Evolutionary conservation across 2,329 filamentous ascomycete species (phyloP).

Genomic region (Cercospora sp.): DNA sequence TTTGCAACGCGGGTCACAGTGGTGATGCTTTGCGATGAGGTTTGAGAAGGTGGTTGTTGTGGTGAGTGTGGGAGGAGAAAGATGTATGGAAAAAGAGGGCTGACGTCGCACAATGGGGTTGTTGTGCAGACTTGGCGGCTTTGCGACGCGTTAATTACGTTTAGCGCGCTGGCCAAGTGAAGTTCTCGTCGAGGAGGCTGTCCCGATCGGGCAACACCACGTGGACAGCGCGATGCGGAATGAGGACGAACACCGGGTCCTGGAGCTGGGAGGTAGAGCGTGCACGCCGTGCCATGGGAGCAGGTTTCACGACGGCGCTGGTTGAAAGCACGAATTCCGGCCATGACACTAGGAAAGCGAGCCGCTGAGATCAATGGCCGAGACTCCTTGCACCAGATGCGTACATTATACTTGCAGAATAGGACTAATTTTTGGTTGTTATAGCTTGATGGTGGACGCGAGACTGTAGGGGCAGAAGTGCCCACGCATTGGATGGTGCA

Average conservation of each 20-base stretch:
- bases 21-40: background rate
- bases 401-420: background rate
- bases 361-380: background rate
- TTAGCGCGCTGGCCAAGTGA: background rate
- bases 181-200: background rate
- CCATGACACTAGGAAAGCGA: background rate
- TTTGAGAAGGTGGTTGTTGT: background rate
- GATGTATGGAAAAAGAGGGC: background rate
- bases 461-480: background rate
- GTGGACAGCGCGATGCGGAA: background rate
- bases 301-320: background rate
- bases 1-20: background rate
- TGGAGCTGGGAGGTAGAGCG: background rate
- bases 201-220: background rate
- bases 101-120: background rate
- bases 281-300: background rate
- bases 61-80: background rate
- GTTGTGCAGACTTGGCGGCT: background rate
- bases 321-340: background rate
- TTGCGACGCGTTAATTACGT: background rate
- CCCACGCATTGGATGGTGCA: background rate
- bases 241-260: fast-evolving
- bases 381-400: background rate
- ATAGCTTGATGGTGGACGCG: background rate
- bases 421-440: background rate